Percentiles rank a stretch among this genome's conserved stretches.
Conservation (phyloP, 2,329 filamentous ascomycete species). For the Paecilomyces niveus region DNA sequence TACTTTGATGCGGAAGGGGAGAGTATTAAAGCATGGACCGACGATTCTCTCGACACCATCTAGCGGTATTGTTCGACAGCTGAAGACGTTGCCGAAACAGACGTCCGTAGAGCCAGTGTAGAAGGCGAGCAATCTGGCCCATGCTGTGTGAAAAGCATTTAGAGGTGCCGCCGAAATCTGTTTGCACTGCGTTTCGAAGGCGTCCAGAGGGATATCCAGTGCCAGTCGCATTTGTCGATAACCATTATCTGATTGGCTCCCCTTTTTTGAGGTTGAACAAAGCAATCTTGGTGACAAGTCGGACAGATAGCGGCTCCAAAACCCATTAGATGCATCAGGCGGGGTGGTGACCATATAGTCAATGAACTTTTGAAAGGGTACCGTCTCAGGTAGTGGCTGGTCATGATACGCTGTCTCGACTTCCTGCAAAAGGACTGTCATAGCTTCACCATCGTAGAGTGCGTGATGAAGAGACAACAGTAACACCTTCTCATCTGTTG, state of each 20-base stretch:
- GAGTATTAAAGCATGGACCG: slow-evolving; percentile 88
- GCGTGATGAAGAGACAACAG: slow-evolving; percentile 66
- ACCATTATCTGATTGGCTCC: slow-evolving; percentile 1
- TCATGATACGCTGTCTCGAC: slow-evolving; percentile 54
- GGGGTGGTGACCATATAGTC: slow-evolving; percentile 47
- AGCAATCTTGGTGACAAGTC: slow-evolving; percentile 43
- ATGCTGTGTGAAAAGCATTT: slow-evolving; percentile 63
- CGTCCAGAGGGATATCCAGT: slow-evolving; percentile 33
- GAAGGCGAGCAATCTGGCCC: slow-evolving; percentile 58
- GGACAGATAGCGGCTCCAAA: slow-evolving; percentile 57
- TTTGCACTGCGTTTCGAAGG: slow-evolving; percentile 45
- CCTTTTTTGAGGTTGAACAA: slow-evolving; percentile 1
- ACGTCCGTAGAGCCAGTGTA: slow-evolving; percentile 56
- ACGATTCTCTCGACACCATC: slow-evolving; percentile 63
- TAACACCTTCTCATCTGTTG: slow-evolving; percentile 10
- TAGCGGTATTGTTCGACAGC: slow-evolving; percentile 62
- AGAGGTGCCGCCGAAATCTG: slow-evolving; percentile 56
- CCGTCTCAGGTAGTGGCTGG: slow-evolving; percentile 39
- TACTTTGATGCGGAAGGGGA: slow-evolving; percentile 61
- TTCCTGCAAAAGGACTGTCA: slow-evolving; percentile 62
- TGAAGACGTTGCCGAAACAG: slow-evolving; percentile 83
- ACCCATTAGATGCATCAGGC: slow-evolving; percentile 47
- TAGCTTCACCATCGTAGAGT: slow-evolving; percentile 77
- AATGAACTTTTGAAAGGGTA: slow-evolving; percentile 60
- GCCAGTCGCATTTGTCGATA: slow-evolving; percentile 10